Conservation (phyloP, 75 land plant species). For the Cupressus sempervirens region DNA sequence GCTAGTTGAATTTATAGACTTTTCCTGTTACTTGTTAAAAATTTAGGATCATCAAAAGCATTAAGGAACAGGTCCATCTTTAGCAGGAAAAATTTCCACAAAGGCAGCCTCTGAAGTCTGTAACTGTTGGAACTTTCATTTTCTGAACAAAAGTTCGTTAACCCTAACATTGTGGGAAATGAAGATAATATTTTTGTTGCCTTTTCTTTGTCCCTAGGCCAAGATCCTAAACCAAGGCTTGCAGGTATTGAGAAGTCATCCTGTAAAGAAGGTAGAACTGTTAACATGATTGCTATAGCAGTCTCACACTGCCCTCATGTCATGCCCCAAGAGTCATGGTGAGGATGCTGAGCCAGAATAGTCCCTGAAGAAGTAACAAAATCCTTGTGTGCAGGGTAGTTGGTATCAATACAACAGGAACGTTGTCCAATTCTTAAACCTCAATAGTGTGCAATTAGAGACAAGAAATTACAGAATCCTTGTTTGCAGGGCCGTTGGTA, state of each 20-base stretch:
- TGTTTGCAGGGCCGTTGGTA: too few species aligned
- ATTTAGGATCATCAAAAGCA: slow-evolving; percentile 10
- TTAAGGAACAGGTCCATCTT: not conserved
- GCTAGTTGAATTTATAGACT: not conserved
- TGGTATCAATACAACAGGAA: too few species aligned
- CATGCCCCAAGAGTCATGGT: not conserved
- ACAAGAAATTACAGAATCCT: too few species aligned
- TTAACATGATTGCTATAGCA: not conserved
- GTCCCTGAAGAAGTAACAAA: not conserved
- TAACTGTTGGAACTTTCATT: not conserved
- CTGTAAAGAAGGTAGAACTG: slow-evolving; percentile 1
- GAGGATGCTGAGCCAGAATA: not conserved
- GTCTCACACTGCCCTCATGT: not conserved
- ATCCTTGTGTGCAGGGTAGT: not conserved
- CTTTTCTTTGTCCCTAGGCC: not conserved
- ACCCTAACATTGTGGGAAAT: not conserved
- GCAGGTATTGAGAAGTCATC: not conserved
- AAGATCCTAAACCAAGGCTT: not conserved
- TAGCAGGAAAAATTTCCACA: not conserved
- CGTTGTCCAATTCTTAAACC: too few species aligned
- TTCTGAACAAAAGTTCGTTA: not conserved
- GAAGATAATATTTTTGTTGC: not conserved
- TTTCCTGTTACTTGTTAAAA: slow-evolving; percentile 15
- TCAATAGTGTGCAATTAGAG: too few species aligned
- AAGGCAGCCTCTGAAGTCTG: not conserved